phyloP scores from a whole-genome alignment of 1,284 basidiomycete genomes.

The Trichosporon sp. region DNA sequence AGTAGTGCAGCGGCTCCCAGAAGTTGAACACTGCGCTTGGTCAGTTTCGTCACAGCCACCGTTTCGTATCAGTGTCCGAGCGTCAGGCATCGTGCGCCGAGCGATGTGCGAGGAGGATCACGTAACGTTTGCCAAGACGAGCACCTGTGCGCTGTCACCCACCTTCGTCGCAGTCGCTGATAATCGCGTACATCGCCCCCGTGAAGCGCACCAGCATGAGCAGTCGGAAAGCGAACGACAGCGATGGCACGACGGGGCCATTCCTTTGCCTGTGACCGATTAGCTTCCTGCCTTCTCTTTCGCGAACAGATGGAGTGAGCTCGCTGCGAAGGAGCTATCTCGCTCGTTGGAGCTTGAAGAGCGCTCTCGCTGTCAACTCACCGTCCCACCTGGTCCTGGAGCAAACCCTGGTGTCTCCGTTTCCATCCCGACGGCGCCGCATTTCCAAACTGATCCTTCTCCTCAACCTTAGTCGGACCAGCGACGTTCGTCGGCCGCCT shows the following conservation, averaged over 20 bases:
- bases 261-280: constrained; percentile 23
- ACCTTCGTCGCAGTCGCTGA: constrained; percentile 98
- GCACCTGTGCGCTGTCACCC: constrained; percentile 15
- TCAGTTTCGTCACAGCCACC: not conserved
- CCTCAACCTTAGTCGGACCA: constrained; percentile 28
- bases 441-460: constrained; percentile 41
- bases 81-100: too few relatives aligned
- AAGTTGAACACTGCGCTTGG: constrained; percentile 82
- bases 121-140: not conserved
- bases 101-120: not conserved
- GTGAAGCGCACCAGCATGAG: constrained; percentile 73
- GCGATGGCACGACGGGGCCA: constrained; percentile 72
- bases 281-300: too few relatives aligned
- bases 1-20: constrained; percentile 94
- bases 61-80: not conserved
- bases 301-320: not conserved
- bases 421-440: constrained; percentile 41
- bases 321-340: not conserved
- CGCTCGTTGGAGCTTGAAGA: too few relatives aligned
- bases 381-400: constrained; percentile 46
- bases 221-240: constrained; percentile 75
- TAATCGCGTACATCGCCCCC: constrained; percentile 93
- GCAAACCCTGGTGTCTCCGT: constrained; percentile 43
- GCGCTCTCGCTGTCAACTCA: constrained; percentile 27
- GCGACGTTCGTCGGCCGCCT: constrained; percentile 34